Percentiles rank a stretch among this genome's conserved stretches.
Conservation (phyloP, 768 basidiomycete genomes). For the Tylopilus balloui region DNA sequence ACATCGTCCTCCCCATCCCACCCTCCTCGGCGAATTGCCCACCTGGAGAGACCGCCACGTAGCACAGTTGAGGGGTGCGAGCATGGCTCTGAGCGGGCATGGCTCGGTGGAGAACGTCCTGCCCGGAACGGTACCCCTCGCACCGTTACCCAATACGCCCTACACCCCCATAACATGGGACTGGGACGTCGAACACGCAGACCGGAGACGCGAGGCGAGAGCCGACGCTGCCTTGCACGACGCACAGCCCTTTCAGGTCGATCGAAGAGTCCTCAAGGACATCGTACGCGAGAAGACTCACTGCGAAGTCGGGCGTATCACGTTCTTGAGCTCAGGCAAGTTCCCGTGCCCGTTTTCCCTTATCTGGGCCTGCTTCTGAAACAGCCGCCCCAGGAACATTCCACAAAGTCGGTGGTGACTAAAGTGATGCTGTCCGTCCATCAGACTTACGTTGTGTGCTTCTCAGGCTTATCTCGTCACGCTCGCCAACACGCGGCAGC, state of each 20-base stretch:
- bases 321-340: conserved; percentile 72
- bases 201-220: conserved; percentile 58
- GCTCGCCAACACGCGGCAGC: conserved; percentile 52
- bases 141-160: conserved; percentile 3
- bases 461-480: conserved; percentile 72
- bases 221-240: conserved; percentile 61
- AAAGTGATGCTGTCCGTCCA: not conserved
- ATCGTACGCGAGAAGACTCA: conserved; percentile 70
- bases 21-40: not conserved
- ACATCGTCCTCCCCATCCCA: not conserved
- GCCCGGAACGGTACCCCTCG: conserved; percentile 24
- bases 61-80: not conserved
- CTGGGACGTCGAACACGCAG: conserved; percentile 69
- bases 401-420: conserved; percentile 56
- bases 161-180: conserved; percentile 50
- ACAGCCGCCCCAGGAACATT: conserved; percentile 59
- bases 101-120: not conserved
- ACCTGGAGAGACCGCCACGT: conserved; percentile 8
- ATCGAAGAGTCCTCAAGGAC: conserved; percentile 69
- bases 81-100: conserved; percentile 11
- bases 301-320: conserved; percentile 62
- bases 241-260: conserved; percentile 67
- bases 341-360: conserved; percentile 10
- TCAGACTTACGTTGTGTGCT: conserved; percentile 5
- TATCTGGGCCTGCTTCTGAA: conserved; percentile 6